Base-by-base conservation (phyloP, 768 basidiomycete genomes). In the Lanmaoa rubissima region DNA sequence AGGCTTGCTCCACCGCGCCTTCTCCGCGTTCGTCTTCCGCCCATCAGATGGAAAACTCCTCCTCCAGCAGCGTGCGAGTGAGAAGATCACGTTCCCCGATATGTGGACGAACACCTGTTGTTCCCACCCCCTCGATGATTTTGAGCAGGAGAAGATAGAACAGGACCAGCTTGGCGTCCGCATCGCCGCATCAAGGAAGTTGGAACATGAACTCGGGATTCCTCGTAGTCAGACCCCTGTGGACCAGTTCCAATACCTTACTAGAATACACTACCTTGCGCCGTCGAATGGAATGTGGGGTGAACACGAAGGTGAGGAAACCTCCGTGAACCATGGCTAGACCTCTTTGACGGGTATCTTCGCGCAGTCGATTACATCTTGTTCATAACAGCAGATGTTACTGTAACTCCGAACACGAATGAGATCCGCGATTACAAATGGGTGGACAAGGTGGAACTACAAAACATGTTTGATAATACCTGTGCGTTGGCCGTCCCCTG, bases 91-190 rank as follows among this genome's bases (percentile, higher is more conserved):
- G 8, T 99, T 99, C 77, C 97, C 97, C 6, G 82, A 92, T 65
- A 94, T 98, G 94, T 99, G 97, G 97, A 99, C 97, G 34, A 99
- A 99, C 74, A 98, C 97, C 9, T 99, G 97, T 72, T 99, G 96
- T 76, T 94, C 92, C 24, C 96, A 99, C 69, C 96, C 96, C 17
- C 79, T 99, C 48, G 87, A 92, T 64, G 97, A 98, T 74, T 92
- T 94, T 62, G 88, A 87, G 59, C 82, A 84, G 61, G 88, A 94
- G 75, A 92, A 87, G 75, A 71, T 85, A 9, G 90, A 91, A 73
- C 64, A 76, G 62, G 82, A 85, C 36, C 90, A 97, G 70, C 77
- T 82, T 66, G 95, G 95, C 52, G 95, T 97, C 32, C 81, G 86
- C 48, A 74, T 86, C 36, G 97, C 97, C n/a, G 97, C 94, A 1